Percentiles rank a stretch among this genome's conserved stretches.
Conservation (phyloP, 768 basidiomycete species). For the Piloderma croceum region DNA sequence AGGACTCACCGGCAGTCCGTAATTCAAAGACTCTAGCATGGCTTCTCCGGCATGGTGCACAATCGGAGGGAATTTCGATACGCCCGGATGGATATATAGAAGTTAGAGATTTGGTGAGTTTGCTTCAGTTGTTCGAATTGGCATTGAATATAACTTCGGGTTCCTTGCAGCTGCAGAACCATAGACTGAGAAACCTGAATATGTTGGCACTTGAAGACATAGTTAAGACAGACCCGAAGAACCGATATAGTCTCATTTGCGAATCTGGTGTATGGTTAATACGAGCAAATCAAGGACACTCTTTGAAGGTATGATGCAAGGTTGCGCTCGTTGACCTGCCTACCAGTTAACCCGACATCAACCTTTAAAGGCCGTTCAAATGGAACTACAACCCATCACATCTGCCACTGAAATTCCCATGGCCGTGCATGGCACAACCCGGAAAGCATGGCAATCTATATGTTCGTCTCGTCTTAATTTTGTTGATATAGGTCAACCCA, state of each 20-base stretch:
- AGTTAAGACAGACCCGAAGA: slow-evolving; percentile 63
- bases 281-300: slow-evolving; percentile 87
- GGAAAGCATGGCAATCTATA: slow-evolving; percentile 65
- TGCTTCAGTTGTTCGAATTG: background rate
- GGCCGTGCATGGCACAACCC: slow-evolving; percentile 79
- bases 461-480: slow-evolving; percentile 32
- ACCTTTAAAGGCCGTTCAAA: slow-evolving; percentile 52
- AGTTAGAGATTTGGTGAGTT: slow-evolving; percentile 76
- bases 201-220: slow-evolving; percentile 51
- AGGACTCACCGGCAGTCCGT: no score
- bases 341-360: background rate
- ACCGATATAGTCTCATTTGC: slow-evolving; percentile 52
- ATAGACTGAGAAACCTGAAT: slow-evolving; percentile 50
- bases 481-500: no score
- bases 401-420: slow-evolving; percentile 62
- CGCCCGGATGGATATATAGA: slow-evolving; percentile 81
- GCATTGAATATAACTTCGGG: background rate
- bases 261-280: slow-evolving; percentile 77
- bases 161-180: slow-evolving; percentile 52
- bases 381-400: slow-evolving; percentile 58
- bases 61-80: slow-evolving; percentile 67
- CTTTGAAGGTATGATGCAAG: slow-evolving; percentile 52
- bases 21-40: slow-evolving; percentile 90
- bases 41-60: slow-evolving; percentile 87
- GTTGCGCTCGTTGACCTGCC: background rate